Conservation (phyloP, 805 yeast species). For the Saturnispora galanensis region DNA sequence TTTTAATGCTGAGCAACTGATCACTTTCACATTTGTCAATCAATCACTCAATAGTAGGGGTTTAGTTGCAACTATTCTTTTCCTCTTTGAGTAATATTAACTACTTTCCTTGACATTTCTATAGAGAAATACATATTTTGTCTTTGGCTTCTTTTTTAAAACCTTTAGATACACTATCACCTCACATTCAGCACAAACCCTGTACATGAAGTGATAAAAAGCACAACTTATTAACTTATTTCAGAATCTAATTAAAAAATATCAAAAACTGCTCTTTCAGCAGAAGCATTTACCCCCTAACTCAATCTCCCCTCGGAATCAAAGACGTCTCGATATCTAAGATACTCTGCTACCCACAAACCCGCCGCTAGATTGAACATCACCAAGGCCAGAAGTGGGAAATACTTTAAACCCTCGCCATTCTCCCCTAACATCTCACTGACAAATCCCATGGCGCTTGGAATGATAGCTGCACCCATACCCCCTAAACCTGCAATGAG, state of each 20-base stretch:
- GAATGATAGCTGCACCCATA: conserved; percentile 70
- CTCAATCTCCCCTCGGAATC: conserved; percentile 14
- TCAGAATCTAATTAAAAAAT: neutral
- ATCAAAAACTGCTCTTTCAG: neutral
- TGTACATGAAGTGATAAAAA: too few species aligned
- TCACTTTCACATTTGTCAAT: too few species aligned
- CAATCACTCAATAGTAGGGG: too few species aligned
- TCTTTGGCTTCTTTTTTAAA: too few species aligned
- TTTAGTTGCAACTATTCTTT: too few species aligned
- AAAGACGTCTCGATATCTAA: conserved; percentile 11
- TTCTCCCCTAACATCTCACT: conserved; percentile 22
- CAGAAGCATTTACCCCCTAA: neutral
- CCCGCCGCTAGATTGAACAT: conserved; percentile 18
- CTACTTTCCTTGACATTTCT: too few species aligned
- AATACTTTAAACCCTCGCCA: conserved; percentile 26
- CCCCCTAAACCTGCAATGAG: conserved; percentile 74
- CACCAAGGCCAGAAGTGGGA: conserved; percentile 20
- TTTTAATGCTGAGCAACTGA: too few species aligned
- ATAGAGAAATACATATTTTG: too few species aligned
- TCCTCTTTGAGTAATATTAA: too few species aligned
- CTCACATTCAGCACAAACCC: too few species aligned
- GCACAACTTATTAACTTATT: too few species aligned
- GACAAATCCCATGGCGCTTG: conserved; percentile 50
- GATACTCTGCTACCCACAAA: conserved; percentile 23
- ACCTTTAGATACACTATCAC: too few species aligned